These are phyloP conservation scores for Yamadazyma kanchanaburiensis DNA, from an alignment of 1,139 yeast species.

Conservation along the genomic window DNA sequence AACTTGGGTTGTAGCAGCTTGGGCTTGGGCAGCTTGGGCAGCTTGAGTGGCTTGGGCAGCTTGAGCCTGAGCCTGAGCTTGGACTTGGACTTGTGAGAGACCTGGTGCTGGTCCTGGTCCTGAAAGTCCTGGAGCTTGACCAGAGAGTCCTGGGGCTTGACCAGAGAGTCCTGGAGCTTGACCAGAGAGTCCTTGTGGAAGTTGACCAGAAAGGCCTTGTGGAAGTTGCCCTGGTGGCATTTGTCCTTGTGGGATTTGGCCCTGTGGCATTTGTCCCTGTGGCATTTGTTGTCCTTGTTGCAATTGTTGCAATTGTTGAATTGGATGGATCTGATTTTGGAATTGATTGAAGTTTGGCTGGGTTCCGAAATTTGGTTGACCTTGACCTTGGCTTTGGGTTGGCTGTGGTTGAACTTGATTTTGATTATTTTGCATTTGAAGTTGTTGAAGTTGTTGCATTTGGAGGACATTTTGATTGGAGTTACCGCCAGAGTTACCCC, in stretches of 20 bases:
- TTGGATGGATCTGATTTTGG: conserved; percentile 8
- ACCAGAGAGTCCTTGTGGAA: conserved; percentile 2
- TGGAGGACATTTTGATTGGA: conserved; percentile 14
- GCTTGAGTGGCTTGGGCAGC: not conserved
- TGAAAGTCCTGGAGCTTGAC: too few relatives aligned
- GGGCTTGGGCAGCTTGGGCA: conserved; percentile 7
- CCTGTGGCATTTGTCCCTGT: conserved; percentile 10
- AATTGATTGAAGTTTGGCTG: too few relatives aligned
- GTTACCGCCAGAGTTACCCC: conserved; percentile 14
- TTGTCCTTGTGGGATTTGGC: conserved; percentile 10
- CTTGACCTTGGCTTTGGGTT: conserved; percentile 17
- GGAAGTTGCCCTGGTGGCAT: conserved; percentile 10
- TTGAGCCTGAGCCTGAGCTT: conserved; percentile 4
- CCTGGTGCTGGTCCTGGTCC: too few relatives aligned
- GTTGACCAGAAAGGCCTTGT: conserved; percentile 9
- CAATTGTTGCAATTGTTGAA: conserved; percentile 7
- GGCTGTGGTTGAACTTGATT: conserved; percentile 16
- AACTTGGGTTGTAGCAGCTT: conserved; percentile 18
- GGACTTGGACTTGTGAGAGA: not conserved
- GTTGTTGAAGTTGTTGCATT: conserved; percentile 23
- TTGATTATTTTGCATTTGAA: conserved; percentile 19
- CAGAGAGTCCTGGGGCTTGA: too few relatives aligned
- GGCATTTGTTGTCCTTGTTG: conserved; percentile 13
- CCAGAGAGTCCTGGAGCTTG: too few relatives aligned
- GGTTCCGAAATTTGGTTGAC: conserved; percentile 8